Conservation (phyloP, 441 rosid genomes). For the Flueggea neowawraea region DNA sequence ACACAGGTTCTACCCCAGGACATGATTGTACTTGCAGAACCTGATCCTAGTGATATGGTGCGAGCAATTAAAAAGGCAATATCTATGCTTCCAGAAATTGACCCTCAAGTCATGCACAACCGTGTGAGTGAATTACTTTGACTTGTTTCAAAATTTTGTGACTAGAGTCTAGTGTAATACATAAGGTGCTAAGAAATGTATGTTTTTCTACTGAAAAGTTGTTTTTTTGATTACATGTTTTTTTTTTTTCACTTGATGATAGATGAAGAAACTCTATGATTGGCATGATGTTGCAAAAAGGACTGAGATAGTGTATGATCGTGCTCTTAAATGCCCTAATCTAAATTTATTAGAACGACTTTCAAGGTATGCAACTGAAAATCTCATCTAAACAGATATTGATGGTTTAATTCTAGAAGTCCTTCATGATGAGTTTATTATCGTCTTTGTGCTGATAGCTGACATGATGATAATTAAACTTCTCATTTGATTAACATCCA, state of each 20-base stretch:
- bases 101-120: constrained; percentile 82
- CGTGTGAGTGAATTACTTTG: constrained; percentile 46
- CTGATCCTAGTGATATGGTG: constrained; percentile 96
- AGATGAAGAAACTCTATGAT: constrained; percentile 91
- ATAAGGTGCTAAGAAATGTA: too few species aligned
- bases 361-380: constrained; percentile 44
- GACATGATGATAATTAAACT: too few species aligned
- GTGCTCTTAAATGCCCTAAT: constrained; percentile 68
- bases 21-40: constrained; percentile 95
- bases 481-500: too few species aligned
- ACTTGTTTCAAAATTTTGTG: not conserved
- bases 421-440: not conserved
- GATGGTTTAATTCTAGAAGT: not conserved
- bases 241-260: constrained; percentile 14
- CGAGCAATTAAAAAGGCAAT: constrained; percentile 77
- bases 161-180: not conserved
- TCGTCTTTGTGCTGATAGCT: too few species aligned
- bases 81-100: constrained; percentile 69
- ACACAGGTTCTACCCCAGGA: constrained; percentile 84
- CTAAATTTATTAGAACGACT: constrained; percentile 62
- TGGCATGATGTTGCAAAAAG: constrained; percentile 98
- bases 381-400: not conserved
- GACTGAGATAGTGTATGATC: constrained; percentile 88
- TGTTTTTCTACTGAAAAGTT: too few species aligned
- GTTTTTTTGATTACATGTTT: not conserved